Percentiles rank a stretch among this genome's conserved stretches.
Conservation (phyloP, 1,139 yeast genomes). For the Wickerhamomyces sp. region DNA sequence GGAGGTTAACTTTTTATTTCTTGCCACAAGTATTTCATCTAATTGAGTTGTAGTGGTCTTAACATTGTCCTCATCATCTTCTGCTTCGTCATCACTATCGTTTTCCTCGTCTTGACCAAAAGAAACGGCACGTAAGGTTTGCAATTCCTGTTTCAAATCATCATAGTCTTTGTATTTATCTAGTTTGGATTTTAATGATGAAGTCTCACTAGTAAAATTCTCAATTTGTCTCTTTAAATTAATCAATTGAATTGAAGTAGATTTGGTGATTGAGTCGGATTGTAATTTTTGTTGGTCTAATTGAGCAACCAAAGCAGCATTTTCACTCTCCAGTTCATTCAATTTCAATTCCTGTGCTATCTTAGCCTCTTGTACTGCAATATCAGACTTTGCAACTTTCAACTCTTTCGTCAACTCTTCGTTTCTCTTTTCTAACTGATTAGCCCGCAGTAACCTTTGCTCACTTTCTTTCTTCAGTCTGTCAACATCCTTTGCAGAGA, state of each 20-base stretch:
- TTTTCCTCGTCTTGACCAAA: constrained; percentile 44
- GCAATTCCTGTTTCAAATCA: constrained; percentile 70
- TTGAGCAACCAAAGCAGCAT: constrained; percentile 58
- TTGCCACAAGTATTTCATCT: constrained; percentile 33
- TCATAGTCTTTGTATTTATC: constrained; percentile 60
- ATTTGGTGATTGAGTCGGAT: constrained; percentile 14
- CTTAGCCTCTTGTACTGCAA: constrained; percentile 27
- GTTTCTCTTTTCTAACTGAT: constrained; percentile 74
- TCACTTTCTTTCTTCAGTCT: constrained; percentile 73
- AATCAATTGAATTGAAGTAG: constrained; percentile 30
- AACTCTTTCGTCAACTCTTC: constrained; percentile 67
- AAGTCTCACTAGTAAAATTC: constrained; percentile 38
- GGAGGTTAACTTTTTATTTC: constrained; percentile 39
- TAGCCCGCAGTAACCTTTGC: constrained; percentile 59
- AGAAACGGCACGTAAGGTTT: constrained; percentile 68
- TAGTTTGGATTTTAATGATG: constrained; percentile 40
- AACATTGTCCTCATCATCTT: constrained; percentile 10
- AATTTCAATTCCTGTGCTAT: constrained; percentile 38
- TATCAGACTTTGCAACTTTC: constrained; percentile 34
- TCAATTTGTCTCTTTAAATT: constrained; percentile 32
- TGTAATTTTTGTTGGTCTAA: constrained; percentile 42
- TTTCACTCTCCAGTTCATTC: constrained; percentile 61
- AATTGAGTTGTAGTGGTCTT: constrained; percentile 29
- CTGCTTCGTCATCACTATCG: constrained; percentile 30
- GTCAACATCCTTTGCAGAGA: constrained; percentile 35